These are phyloP conservation scores for Lachnellula hyalina DNA, from an alignment of 2,329 filamentous ascomycete genomes.

Conservation along the genomic window DNA sequence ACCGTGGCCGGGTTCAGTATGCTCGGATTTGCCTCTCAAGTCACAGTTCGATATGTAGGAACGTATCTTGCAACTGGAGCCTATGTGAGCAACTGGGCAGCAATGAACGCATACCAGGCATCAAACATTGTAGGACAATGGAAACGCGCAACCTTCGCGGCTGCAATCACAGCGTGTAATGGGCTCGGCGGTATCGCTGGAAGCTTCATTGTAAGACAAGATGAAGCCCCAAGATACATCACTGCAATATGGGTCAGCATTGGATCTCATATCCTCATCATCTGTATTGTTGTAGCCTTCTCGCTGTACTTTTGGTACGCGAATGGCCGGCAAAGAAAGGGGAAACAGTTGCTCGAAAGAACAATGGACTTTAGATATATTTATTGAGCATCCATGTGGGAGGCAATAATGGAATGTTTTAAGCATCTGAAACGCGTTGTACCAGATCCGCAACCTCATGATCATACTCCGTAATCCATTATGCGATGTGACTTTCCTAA, in stretches of 20 bases:
- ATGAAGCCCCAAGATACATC: constrained; percentile 56
- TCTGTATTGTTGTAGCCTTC: constrained; percentile 47
- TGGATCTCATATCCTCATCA: constrained; percentile 56
- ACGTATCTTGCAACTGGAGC: constrained; percentile 55
- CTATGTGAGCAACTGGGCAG: constrained; percentile 73
- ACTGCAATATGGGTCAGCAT: constrained; percentile 66
- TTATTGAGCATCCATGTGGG: constrained; percentile 15
- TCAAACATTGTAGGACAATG: constrained; percentile 87
- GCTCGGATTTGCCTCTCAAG: constrained; percentile 26
- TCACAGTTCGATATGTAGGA: constrained; percentile 29
- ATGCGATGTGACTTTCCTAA: not conserved
- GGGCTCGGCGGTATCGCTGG: constrained; percentile 77
- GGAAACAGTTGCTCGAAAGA: constrained; percentile 44
- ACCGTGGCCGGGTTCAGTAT: constrained; percentile 28
- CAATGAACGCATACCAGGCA: constrained; percentile 73
- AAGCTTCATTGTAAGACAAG: constrained; percentile 57
- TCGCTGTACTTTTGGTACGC: constrained; percentile 47
- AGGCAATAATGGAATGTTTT: not conserved
- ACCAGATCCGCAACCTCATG: constrained; percentile 6
- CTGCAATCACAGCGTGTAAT: constrained; percentile 70
- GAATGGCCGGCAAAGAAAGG: constrained; percentile 44
- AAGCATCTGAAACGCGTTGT: constrained; percentile 11
- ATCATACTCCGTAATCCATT: not conserved
- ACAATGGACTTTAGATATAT: constrained; percentile 28
- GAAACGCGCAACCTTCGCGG: constrained; percentile 77